These are phyloP conservation scores for Aureobasidium namibiae DNA, from an alignment of 2,329 filamentous ascomycete genomes.

Conservation along the genomic window DNA sequence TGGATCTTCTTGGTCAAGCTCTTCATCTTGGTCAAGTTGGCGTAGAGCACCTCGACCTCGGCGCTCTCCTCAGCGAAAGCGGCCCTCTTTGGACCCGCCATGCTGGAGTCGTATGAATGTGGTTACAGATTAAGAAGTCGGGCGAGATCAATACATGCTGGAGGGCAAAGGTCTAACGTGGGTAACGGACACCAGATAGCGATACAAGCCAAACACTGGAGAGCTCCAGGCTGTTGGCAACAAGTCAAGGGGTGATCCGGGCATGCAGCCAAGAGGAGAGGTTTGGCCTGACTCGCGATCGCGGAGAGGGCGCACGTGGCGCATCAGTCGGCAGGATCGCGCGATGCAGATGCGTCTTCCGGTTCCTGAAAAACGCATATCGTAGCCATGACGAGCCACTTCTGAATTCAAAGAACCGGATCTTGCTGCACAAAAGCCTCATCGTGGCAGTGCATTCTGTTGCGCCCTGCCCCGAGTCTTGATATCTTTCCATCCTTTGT, in stretches of 20 bases:
- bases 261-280: background rate
- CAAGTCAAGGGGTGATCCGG: too few relatives aligned
- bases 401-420: background rate
- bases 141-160: background rate
- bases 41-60: constrained; percentile 58
- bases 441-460: background rate
- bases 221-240: background rate
- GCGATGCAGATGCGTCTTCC: background rate
- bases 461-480: background rate
- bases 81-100: constrained; percentile 47
- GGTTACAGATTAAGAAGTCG: background rate
- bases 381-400: constrained; percentile 8
- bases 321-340: background rate
- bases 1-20: constrained; percentile 94
- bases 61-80: constrained; percentile 59
- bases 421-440: background rate
- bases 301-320: background rate
- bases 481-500: background rate
- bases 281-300: background rate
- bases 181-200: background rate
- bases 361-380: background rate
- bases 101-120: constrained; percentile 19
- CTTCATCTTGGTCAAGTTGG: constrained; percentile 81
- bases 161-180: background rate
- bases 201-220: background rate